phyloP scores from a whole-genome alignment of 306 rosid genomes.

The Castanospermum australe region DNA sequence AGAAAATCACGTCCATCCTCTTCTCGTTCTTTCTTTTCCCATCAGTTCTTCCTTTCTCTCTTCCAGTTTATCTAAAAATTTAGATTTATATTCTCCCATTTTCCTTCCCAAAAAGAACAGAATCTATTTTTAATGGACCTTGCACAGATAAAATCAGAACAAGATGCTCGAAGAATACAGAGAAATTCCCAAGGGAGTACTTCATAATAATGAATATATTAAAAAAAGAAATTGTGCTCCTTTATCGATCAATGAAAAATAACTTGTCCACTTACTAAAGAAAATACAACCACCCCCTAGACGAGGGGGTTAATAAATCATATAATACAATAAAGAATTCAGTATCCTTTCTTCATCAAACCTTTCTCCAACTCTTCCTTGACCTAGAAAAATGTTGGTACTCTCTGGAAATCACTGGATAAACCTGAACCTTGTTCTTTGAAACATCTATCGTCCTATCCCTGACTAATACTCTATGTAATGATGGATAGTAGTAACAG shows the following conservation, averaged over 20 bases:
- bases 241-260: slow-evolving; percentile 14
- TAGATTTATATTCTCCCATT: no score
- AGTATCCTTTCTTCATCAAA: slow-evolving; percentile 30
- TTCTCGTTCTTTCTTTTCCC: no score
- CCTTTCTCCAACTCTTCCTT: slow-evolving; percentile 35
- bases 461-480: slow-evolving; percentile 32
- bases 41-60: no score
- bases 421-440: slow-evolving; percentile 40
- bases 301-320: slow-evolving; percentile 40
- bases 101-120: no score
- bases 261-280: slow-evolving; percentile 31
- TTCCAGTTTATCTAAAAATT: no score
- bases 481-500: slow-evolving; percentile 41
- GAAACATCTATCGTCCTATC: slow-evolving; percentile 29
- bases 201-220: not conserved
- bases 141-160: not conserved
- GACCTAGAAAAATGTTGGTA: slow-evolving; percentile 39
- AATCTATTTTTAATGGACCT: no score
- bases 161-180: not conserved
- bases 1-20: no score
- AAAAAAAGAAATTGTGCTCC: not conserved
- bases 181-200: not conserved
- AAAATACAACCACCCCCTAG: slow-evolving; percentile 31
- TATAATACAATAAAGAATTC: slow-evolving; percentile 60
- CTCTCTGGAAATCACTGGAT: slow-evolving; percentile 45